Conservation (phyloP, 2,329 filamentous ascomycete species). For the Fonsecaea nubica region DNA sequence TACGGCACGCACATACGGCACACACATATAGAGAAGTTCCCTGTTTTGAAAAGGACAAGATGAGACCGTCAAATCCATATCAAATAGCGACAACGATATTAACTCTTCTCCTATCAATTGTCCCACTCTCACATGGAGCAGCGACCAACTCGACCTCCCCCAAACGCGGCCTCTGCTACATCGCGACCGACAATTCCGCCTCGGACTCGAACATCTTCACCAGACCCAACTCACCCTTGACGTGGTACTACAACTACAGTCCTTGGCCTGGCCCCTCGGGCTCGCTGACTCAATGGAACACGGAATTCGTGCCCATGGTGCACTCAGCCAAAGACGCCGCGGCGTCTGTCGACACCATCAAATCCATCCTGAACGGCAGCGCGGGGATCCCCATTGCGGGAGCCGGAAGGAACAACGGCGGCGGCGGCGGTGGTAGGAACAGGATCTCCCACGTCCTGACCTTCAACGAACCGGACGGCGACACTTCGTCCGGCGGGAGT, state of each 20-base stretch:
- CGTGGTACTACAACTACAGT: constrained; percentile 87
- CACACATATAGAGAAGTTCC: neutral
- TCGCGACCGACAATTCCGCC: constrained; percentile 61
- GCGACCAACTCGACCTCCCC: constrained; percentile 36
- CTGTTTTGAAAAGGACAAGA: neutral
- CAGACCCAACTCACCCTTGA: constrained; percentile 63
- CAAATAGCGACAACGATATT: neutral
- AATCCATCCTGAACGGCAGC: constrained; percentile 18
- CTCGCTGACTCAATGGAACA: constrained; percentile 50
- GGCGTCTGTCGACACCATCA: constrained; percentile 21
- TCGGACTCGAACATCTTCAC: constrained; percentile 71
- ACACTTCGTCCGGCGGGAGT: constrained; percentile 64
- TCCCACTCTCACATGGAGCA: neutral
- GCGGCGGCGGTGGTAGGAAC: constrained; percentile 49
- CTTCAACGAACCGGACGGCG: constrained; percentile 80
- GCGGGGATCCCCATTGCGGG: neutral
- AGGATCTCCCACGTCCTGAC: constrained; percentile 73
- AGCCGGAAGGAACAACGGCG: neutral
- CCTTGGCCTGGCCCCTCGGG: constrained; percentile 64
- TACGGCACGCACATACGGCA: neutral
- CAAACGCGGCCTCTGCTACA: constrained; percentile 77
- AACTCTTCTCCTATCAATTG: constrained; percentile 1
- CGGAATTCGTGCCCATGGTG: constrained; percentile 82
- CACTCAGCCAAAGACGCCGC: constrained; percentile 63
- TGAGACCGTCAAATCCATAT: constrained; percentile 5